Evolutionary conservation across 2,329 filamentous ascomycete genomes (phyloP).

Genomic region (Cercospora citrullina): DNA sequence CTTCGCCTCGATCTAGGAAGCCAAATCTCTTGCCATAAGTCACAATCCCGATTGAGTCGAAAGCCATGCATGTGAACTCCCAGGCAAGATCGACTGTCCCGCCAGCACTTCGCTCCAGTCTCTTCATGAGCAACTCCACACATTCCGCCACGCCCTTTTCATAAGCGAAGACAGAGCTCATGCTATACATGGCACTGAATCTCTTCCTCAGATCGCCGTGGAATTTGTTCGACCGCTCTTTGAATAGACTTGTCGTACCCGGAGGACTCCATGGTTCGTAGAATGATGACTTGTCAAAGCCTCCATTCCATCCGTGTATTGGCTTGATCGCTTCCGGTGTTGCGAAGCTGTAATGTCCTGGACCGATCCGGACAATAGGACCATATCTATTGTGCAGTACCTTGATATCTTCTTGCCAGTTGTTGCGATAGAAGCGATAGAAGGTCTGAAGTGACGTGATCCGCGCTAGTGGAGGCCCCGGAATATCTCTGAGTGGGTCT

Average conservation of each 20-base stretch:
- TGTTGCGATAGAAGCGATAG: conserved; percentile 16
- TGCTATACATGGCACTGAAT: conserved; percentile 19
- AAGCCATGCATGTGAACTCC: conserved; percentile 31
- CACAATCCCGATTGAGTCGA: conserved; percentile 43
- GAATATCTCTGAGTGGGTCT: conserved; percentile 17
- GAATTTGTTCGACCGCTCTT: conserved; percentile 16
- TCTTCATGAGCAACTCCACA: conserved; percentile 3
- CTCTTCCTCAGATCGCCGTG: conserved; percentile 18
- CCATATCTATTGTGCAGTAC: conserved; percentile 64
- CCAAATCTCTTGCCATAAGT: conserved; percentile 40
- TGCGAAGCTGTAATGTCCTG: conserved; percentile 70
- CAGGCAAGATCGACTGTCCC: conserved; percentile 14
- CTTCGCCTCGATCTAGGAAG: conserved; percentile 41
- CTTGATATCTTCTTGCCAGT: conserved; percentile 19
- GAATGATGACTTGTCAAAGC: conserved; percentile 35
- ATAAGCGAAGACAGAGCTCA: conserved; percentile 17
- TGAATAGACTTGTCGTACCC: conserved; percentile 17
- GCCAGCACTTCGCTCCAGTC: conserved; percentile 3
- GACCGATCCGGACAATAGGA: conserved; percentile 69
- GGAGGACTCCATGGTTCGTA: conserved; percentile 19
- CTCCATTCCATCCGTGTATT: conserved; percentile 16
- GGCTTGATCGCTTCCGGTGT: conserved; percentile 63
- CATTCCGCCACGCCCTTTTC: conserved; percentile 16
- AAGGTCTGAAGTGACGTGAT: conserved; percentile 20
- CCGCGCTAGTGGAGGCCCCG: conserved; percentile 20